These are phyloP conservation scores for Botryotinia convoluta DNA, from an alignment of 2,329 filamentous ascomycete genomes.

Conservation along the genomic window DNA sequence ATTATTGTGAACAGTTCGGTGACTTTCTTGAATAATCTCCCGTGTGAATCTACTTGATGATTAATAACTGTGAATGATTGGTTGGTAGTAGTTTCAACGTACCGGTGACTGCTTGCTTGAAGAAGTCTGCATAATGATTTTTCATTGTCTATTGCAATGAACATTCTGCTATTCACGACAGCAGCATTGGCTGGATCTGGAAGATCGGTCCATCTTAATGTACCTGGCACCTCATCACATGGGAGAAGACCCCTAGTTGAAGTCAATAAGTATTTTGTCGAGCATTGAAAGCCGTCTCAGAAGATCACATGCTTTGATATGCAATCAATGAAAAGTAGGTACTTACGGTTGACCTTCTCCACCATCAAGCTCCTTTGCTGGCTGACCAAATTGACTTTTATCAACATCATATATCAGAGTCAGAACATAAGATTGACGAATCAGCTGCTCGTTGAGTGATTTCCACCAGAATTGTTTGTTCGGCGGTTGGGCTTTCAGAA, in stretches of 20 bases:
- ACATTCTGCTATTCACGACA: constrained; percentile 35
- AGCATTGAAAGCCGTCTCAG: not conserved
- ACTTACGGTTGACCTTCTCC: constrained; percentile 25
- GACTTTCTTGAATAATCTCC: constrained; percentile 32
- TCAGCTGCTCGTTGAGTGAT: constrained; percentile 53
- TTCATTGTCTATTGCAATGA: constrained; percentile 36
- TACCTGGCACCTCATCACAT: constrained; percentile 44
- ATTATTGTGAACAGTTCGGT: constrained; percentile 35
- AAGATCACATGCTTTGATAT: not conserved
- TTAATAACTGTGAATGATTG: constrained; percentile 15
- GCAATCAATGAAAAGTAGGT: not conserved
- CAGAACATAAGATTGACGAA: constrained; percentile 56
- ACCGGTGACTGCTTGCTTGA: constrained; percentile 54
- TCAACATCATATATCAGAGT: constrained; percentile 55
- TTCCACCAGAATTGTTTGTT: constrained; percentile 44
- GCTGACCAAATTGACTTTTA: constrained; percentile 47
- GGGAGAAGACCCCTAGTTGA: not conserved
- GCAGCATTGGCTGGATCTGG: constrained; percentile 49
- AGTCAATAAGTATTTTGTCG: not conserved
- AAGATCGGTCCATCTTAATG: constrained; percentile 58
- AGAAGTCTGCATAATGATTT: constrained; percentile 49
- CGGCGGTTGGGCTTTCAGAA: constrained; percentile 27
- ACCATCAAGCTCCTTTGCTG: constrained; percentile 27
- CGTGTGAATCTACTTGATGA: constrained; percentile 28
- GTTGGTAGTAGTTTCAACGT: constrained; percentile 26